These are phyloP conservation scores for Diaporthe sp. DNA, from an alignment of 2,329 filamentous ascomycete genomes.

Conservation along the genomic window DNA sequence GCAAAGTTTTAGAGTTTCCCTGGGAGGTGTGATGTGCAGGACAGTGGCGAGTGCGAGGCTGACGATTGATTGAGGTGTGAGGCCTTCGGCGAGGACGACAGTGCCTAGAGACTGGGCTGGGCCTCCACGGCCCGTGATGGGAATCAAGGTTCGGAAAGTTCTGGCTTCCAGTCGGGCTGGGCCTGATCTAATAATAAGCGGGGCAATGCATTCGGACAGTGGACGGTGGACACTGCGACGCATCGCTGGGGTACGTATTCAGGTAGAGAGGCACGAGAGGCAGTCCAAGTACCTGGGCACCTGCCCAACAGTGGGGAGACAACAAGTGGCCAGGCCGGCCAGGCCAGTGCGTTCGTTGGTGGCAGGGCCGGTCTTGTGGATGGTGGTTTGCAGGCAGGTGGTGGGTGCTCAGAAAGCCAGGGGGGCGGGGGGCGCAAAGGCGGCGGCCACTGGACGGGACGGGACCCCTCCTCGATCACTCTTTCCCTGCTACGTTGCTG, in stretches of 20 bases:
- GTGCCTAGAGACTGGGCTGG: not conserved
- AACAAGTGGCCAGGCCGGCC: not conserved
- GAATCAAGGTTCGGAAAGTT: slow-evolving; percentile 7
- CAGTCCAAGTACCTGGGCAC: not conserved
- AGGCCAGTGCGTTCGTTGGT: not conserved
- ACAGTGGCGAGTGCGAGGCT: not conserved
- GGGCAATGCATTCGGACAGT: not conserved
- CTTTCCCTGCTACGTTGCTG: slow-evolving; percentile 27
- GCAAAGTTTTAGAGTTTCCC: not conserved
- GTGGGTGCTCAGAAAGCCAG: slow-evolving; percentile 1
- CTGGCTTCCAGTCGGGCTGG: slow-evolving; percentile 12
- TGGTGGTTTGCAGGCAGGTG: not conserved
- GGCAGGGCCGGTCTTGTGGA: not conserved
- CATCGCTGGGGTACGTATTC: no score
- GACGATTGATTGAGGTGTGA: not conserved
- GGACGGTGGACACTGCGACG: not conserved
- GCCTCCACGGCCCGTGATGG: not conserved
- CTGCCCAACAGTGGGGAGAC: not conserved
- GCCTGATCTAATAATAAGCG: slow-evolving; percentile 17
- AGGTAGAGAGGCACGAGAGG: no score
- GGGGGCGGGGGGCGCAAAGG: slow-evolving; percentile 16
- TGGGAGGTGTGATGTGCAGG: not conserved
- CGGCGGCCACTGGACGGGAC: not conserved
- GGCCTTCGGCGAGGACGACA: slow-evolving; percentile 19
- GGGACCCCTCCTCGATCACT: slow-evolving; percentile 25